Conservation (phyloP, 1,284 basidiomycete genomes). For the Schizophyllum amplum region DNA sequence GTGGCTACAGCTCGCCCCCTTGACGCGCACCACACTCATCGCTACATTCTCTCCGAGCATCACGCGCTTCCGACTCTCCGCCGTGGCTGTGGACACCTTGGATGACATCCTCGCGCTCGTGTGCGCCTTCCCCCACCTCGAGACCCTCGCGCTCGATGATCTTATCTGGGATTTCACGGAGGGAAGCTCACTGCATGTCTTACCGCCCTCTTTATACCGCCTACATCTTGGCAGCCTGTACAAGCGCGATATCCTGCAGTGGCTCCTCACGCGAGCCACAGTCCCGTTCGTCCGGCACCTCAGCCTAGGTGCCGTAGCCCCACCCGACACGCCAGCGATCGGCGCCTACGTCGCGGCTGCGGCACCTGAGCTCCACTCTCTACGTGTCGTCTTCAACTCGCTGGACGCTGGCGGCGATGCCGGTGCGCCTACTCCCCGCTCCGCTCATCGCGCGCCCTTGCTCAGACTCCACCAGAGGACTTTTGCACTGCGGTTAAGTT, state of each 20-base stretch:
- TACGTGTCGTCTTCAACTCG: conserved; percentile 17
- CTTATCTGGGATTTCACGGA: conserved; percentile 8
- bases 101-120: conserved; percentile 9
- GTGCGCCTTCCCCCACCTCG: conserved; percentile 11
- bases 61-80: conserved; percentile 8
- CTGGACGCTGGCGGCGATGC: conserved; percentile 20
- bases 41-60: conserved; percentile 4
- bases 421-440: conserved; percentile 6
- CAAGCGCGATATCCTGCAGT: conserved; percentile 17
- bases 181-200: not conserved
- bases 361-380: conserved; percentile 8
- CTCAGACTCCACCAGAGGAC: conserved; percentile 5
- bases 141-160: conserved; percentile 11
- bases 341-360: conserved; percentile 14
- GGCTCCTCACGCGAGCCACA: conserved; percentile 11
- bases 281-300: conserved; percentile 13
- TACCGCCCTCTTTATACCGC: conserved; percentile 4
- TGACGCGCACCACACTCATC: conserved; percentile 1
- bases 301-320: conserved; percentile 14
- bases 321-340: conserved; percentile 14
- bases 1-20: no score
- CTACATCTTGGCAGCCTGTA: conserved; percentile 16
- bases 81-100: conserved; percentile 11
- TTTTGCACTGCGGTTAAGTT: conserved; percentile 11
- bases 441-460: not conserved